A percentile compares a stretch with the other conserved stretches of the same genome.
phyloP scores from a whole-genome alignment of 805 yeast species.

The Groenewaldozyma tartarivorans region DNA sequence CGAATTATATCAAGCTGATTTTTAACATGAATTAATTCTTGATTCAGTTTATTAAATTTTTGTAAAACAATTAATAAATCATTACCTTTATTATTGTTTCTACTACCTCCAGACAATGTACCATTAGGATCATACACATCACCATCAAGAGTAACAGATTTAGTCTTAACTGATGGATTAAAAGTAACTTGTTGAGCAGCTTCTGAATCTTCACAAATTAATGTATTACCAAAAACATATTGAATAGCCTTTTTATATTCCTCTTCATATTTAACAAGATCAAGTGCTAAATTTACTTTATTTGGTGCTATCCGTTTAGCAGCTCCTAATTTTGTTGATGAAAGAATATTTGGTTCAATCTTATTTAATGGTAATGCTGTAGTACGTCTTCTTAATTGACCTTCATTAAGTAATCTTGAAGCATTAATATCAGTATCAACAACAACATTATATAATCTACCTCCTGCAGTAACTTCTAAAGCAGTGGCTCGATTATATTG shows the following conservation, averaged over 20 bases:
- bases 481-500: conserved; percentile 65
- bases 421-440: conserved; percentile 85
- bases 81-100: conserved; percentile 42
- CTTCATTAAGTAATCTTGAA: conserved; percentile 68
- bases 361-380: conserved; percentile 90
- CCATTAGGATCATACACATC: conserved; percentile 96
- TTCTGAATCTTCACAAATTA: conserved; percentile 78
- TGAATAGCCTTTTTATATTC: conserved; percentile 78
- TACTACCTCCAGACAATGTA: conserved; percentile 91
- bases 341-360: conserved; percentile 52
- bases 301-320: conserved; percentile 78
- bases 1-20: conserved; percentile 34
- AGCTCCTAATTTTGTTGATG: conserved; percentile 40
- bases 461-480: conserved; percentile 90
- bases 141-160: conserved; percentile 85
- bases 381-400: conserved; percentile 69
- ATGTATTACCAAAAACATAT: conserved; percentile 82
- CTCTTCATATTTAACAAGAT: conserved; percentile 63
- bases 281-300: conserved; percentile 81
- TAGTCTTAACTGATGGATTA: conserved; percentile 66
- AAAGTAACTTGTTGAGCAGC: conserved; percentile 86
- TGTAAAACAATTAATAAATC: conserved; percentile 59
- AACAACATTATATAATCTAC: conserved; percentile 76
- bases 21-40: conserved; percentile 34
- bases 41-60: conserved; percentile 42